These are phyloP conservation scores for Claviceps paspali DNA, from an alignment of 2,329 filamentous ascomycete species.

Conservation along the genomic window DNA sequence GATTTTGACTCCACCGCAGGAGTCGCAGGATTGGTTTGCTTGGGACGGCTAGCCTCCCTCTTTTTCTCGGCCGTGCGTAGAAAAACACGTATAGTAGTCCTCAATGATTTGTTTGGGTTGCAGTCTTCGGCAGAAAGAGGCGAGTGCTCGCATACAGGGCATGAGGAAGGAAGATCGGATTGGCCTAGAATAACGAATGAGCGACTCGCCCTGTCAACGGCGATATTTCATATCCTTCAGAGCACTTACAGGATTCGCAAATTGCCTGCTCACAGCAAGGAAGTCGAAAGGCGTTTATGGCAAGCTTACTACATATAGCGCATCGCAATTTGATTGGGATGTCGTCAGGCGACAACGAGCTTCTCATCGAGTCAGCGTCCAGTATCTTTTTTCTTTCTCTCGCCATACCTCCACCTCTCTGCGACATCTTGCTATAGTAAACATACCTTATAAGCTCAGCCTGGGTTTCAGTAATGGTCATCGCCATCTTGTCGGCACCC, in stretches of 20 bases:
- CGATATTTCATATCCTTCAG: no score
- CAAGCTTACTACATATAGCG: constrained; percentile 81
- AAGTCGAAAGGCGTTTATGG: constrained; percentile 77
- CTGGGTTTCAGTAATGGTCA: constrained; percentile 32
- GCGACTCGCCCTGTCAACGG: no score
- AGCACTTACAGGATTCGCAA: constrained; percentile 60
- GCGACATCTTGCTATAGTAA: not conserved
- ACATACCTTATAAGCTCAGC: constrained; percentile 42
- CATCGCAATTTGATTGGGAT: constrained; percentile 95
- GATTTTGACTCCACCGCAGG: constrained; percentile 26
- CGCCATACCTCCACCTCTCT: not conserved
- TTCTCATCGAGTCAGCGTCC: constrained; percentile 20
- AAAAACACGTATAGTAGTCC: constrained; percentile 84
- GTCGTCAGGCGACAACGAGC: constrained; percentile 64
- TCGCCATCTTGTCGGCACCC: constrained; percentile 18
- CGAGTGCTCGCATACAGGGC: constrained; percentile 84
- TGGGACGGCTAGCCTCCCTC: constrained; percentile 48
- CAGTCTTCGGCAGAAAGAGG: constrained; percentile 78
- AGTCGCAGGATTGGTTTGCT: constrained; percentile 27
- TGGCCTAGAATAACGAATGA: constrained; percentile 43
- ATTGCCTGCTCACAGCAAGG: constrained; percentile 94
- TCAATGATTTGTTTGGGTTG: constrained; percentile 77
- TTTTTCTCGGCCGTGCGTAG: constrained; percentile 86
- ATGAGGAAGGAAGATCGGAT: constrained; percentile 58
- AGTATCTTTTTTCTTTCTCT: constrained; percentile 1